Conservation (phyloP, 1,139 yeast species). For the Saccharomyces hybrid region DNA sequence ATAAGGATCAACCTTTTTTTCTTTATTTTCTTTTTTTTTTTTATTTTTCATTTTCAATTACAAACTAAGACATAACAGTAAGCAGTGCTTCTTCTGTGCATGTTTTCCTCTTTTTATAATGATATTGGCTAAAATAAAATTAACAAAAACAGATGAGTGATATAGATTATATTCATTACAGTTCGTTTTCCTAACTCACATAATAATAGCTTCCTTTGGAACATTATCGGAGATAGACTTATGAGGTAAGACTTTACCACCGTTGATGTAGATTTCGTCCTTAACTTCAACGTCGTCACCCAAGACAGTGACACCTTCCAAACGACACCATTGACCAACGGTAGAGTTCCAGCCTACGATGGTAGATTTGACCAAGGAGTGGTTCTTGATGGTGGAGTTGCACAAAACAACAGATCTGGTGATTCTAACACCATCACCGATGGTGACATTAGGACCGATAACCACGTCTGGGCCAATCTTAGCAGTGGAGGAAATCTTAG, state of each 20-base stretch:
- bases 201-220: conserved; percentile 95
- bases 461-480: conserved; percentile 98
- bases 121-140: neutral
- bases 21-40: neutral
- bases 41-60: neutral
- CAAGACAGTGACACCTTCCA: conserved; percentile 93
- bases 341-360: conserved; percentile 99
- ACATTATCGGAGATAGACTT: conserved; percentile 93
- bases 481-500: conserved; percentile 86
- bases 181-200: conserved; percentile 41
- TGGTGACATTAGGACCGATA: conserved; percentile 91
- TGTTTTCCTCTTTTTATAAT: neutral
- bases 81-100: neutral
- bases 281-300: conserved; percentile 99
- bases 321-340: conserved; percentile 98
- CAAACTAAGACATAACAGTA: neutral
- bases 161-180: neutral
- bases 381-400: conserved; percentile 90
- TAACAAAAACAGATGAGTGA: neutral
- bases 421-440: conserved; percentile 98
- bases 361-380: conserved; percentile 96
- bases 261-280: conserved; percentile 97
- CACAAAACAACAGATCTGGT: conserved; percentile 90
- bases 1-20: conserved; percentile 1
- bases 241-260: conserved; percentile 98